A percentile compares a stretch with the other conserved stretches of the same genome.
Conservation (phyloP, 176 grass and related monocot genomes). For the Saccharum officinarum region DNA sequence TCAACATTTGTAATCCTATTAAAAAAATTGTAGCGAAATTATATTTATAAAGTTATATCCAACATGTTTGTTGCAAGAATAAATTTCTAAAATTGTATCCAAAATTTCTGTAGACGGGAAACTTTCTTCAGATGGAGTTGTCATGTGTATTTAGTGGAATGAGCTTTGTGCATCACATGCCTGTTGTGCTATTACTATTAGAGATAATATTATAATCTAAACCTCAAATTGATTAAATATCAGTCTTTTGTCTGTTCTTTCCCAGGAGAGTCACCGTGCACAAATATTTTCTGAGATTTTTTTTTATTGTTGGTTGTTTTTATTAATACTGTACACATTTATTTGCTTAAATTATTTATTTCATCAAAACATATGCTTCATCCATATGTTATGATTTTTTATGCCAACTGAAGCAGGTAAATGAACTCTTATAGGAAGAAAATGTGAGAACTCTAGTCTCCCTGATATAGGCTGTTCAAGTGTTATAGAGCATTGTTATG, state of each 20-base stretch:
- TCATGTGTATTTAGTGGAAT: background rate
- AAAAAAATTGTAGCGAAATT: background rate
- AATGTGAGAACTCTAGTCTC: background rate
- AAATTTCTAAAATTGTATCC: background rate
- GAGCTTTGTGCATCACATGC: background rate
- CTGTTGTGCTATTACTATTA: background rate
- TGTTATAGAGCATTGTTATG: background rate
- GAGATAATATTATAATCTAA: background rate
- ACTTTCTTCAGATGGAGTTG: background rate
- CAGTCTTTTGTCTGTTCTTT: background rate
- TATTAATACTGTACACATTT: background rate
- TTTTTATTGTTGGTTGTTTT: background rate
- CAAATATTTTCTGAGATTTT: background rate
- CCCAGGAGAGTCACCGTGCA: background rate
- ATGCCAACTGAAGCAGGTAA: background rate
- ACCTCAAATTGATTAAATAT: background rate
- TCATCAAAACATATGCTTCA: background rate
- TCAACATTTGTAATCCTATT: background rate
- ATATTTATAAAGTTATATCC: background rate
- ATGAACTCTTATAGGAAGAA: constrained; percentile 4
- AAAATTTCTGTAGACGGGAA: background rate
- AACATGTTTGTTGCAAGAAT: background rate
- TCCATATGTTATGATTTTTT: background rate
- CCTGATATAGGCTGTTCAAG: background rate
- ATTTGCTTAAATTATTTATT: background rate